Conservation (phyloP, 2,329 filamentous ascomycete genomes). For the Ophiocordyceps camponoti-saundersi region DNA sequence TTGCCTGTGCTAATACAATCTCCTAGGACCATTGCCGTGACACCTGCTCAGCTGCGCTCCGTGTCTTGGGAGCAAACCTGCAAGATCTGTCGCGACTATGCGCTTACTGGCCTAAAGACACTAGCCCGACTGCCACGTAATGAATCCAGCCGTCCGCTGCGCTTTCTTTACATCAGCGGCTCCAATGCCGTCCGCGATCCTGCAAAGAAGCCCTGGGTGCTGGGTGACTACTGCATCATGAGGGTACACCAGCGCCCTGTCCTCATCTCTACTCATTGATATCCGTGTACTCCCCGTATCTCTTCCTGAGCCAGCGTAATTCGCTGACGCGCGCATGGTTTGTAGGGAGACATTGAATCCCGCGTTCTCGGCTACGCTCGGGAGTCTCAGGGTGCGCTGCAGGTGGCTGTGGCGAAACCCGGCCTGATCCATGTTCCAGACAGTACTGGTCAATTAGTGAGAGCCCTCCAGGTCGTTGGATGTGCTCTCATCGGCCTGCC, state of each 20-base stretch:
- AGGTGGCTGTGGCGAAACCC: constrained; percentile 22
- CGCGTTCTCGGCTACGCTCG: constrained; percentile 22
- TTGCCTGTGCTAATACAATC: not conserved
- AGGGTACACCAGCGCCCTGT: constrained; percentile 18
- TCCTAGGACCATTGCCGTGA: constrained; percentile 22
- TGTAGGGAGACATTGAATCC: constrained; percentile 29
- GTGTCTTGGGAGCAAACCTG: constrained; percentile 17
- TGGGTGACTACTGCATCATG: constrained; percentile 25
- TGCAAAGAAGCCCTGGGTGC: constrained; percentile 19
- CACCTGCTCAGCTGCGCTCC: constrained; percentile 14
- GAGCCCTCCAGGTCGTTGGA: not conserved
- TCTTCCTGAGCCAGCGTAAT: not conserved
- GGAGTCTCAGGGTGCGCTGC: constrained; percentile 18
- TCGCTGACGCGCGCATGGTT: not conserved
- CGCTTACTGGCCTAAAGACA: constrained; percentile 14
- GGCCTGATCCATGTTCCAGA: constrained; percentile 18
- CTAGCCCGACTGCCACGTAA: constrained; percentile 12
- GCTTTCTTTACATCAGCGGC: constrained; percentile 34
- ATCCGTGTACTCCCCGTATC: not conserved
- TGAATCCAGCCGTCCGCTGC: constrained; percentile 16
- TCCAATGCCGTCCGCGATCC: constrained; percentile 24
- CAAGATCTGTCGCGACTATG: constrained; percentile 21
- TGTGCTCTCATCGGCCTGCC: constrained; percentile 12
- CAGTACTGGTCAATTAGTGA: not conserved
- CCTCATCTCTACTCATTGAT: not conserved